Percentiles rank a stretch among this genome's conserved stretches.
phyloP scores from a whole-genome alignment of 78 protist genomes.

The Isochrysis galbana region DNA sequence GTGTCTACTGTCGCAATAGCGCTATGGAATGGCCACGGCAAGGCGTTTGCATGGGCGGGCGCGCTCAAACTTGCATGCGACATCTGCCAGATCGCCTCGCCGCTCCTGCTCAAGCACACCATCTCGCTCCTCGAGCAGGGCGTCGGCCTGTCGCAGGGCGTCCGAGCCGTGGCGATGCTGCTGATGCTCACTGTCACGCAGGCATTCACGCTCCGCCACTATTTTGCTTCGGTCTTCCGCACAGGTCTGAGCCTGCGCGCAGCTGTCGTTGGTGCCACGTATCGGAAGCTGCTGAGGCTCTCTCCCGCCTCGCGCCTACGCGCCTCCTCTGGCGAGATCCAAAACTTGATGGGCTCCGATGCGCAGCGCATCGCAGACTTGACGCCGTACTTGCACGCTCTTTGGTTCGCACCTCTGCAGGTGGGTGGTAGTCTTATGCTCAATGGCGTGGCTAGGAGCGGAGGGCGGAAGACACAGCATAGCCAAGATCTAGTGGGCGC shows the following conservation, averaged over 20 bases:
- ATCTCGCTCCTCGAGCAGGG: not conserved
- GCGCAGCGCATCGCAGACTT: not conserved
- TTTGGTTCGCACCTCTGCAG: conserved; percentile 32
- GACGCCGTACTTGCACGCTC: not conserved
- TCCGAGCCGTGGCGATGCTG: not conserved
- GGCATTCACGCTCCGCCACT: not conserved
- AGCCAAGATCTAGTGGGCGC: no score
- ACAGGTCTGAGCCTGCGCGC: not conserved
- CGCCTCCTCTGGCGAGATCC: not conserved
- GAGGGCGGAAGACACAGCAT: no score
- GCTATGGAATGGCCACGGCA: not conserved
- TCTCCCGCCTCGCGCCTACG: not conserved
- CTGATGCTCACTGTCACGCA: not conserved
- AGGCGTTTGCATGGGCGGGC: not conserved
- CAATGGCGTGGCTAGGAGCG: no score
- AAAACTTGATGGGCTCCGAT: not conserved
- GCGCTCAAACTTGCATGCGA: not conserved
- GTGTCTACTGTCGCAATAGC: not conserved
- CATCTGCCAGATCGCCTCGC: not conserved
- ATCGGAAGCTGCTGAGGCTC: not conserved
- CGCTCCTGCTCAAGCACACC: not conserved
- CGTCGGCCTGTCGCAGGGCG: not conserved
- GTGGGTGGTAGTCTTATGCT: no score
- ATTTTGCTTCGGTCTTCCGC: not conserved
- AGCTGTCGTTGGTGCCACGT: not conserved